Evolutionary conservation across 108 stramenopile genomes (phyloP).

Genomic region (Cyclotella cryptica): DNA sequence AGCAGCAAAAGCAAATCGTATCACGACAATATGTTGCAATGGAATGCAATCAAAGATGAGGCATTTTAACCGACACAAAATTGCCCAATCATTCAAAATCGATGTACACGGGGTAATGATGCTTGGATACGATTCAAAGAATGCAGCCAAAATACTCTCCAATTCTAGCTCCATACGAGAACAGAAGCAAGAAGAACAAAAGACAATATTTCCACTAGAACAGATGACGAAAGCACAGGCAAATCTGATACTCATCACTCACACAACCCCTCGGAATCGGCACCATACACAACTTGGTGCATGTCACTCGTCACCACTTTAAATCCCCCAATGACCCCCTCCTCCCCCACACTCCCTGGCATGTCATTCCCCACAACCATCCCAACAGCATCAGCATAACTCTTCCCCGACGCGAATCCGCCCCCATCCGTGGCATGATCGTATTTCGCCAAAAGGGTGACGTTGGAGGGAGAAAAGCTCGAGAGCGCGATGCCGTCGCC

Average conservation of each 20-base stretch:
- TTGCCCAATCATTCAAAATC: not conserved
- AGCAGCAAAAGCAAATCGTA: no score
- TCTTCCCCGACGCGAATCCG: conserved; percentile 77
- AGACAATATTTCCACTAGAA: not conserved
- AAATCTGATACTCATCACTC: conserved; percentile 48
- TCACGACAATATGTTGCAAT: no score
- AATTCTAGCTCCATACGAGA: no score
- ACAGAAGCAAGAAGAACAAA: not conserved
- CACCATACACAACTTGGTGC: conserved; percentile 89
- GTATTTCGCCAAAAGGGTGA: conserved; percentile 83
- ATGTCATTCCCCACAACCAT: conserved; percentile 82
- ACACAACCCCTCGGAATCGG: conserved; percentile 87
- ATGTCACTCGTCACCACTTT: conserved; percentile 89
- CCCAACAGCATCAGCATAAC: conserved; percentile 81
- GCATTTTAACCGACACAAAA: not conserved
- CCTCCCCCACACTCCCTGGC: conserved; percentile 66
- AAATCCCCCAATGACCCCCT: conserved; percentile 82
- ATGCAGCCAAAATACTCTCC: no score
- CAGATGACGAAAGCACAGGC: not conserved
- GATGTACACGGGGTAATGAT: not conserved
- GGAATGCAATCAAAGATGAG: conserved; percentile 1
- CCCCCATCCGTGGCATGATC: conserved; percentile 74
- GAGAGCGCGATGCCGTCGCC: conserved; percentile 51
- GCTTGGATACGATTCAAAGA: no score
- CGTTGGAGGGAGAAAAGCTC: conserved; percentile 30